Conservation (phyloP, 2,329 filamentous ascomycete species). For the Monilinia fructigena region DNA sequence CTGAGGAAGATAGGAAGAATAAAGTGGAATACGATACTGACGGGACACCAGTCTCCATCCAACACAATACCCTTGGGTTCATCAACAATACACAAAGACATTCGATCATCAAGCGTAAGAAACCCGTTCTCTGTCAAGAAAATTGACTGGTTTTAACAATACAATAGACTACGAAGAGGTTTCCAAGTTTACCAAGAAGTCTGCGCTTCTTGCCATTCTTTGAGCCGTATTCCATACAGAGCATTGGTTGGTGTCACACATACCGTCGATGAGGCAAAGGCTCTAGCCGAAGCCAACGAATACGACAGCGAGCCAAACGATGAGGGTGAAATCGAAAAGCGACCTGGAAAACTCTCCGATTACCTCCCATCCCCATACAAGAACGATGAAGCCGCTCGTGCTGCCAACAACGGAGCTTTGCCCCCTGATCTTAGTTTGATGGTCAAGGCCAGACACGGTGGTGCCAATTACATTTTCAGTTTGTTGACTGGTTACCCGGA, state of each 20-base stretch:
- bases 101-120: constrained; percentile 96
- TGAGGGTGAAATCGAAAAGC: constrained; percentile 96
- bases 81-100: constrained; percentile 87
- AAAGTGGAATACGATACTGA: constrained; percentile 17
- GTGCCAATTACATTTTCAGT: constrained; percentile 98
- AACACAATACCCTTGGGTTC: constrained; percentile 93
- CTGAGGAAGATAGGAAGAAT: constrained; percentile 24
- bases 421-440: constrained; percentile 98
- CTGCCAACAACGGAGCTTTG: constrained; percentile 96
- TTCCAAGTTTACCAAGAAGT: constrained; percentile 99
- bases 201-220: constrained; percentile 95
- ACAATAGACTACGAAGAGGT: constrained; percentile 85
- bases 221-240: constrained; percentile 91
- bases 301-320: constrained; percentile 98
- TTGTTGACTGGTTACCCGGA: constrained; percentile 97
- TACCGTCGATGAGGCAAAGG: constrained; percentile 98
- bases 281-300: constrained; percentile 94
- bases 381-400: constrained; percentile 97
- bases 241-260: constrained; percentile 84
- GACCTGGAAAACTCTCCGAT: constrained; percentile 96
- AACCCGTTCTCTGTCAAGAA: background rate
- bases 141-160: constrained; percentile 16
- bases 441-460: constrained; percentile 94
- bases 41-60: constrained; percentile 71
- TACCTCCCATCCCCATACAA: constrained; percentile 95